phyloP scores from a whole-genome alignment of 345 rosid genomes.

The Xanthoceras sorbifolium region DNA sequence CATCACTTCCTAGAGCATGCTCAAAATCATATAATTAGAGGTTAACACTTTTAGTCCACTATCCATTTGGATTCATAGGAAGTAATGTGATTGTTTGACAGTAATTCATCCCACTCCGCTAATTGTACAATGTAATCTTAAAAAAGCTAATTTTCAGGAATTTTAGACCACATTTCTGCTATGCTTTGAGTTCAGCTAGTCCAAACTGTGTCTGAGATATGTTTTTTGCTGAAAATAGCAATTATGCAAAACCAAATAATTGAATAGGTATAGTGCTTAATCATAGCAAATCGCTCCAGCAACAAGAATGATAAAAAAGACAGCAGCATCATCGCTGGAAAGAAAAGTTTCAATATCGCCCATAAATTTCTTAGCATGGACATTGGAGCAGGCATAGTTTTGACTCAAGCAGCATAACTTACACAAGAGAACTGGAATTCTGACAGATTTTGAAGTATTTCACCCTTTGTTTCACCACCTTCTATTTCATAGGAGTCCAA shows the following conservation, averaged over 20 bases:
- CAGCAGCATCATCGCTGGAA: background rate
- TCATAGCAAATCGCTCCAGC: background rate
- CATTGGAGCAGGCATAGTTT: background rate
- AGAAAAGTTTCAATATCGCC: background rate
- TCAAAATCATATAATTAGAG: background rate
- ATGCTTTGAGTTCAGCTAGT: background rate
- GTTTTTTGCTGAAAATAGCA: background rate
- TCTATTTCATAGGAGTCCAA: constrained; percentile 93
- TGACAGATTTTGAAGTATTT: constrained; percentile 82
- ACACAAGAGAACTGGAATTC: constrained; percentile 99
- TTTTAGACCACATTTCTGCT: background rate
- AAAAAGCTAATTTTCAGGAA: background rate
- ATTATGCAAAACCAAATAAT: background rate
- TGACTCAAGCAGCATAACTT: constrained; percentile 37
- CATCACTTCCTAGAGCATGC: background rate
- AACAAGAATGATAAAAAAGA: background rate
- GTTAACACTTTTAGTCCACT: background rate
- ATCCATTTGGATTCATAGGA: constrained; percentile 4
- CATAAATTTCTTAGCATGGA: background rate
- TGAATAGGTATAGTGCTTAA: background rate
- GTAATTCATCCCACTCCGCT: background rate
- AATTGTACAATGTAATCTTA: background rate
- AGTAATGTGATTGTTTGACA: background rate
- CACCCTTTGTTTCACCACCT: constrained; percentile 95
- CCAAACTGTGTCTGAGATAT: background rate